These are phyloP conservation scores for Cucumis melo DNA, from an alignment of 306 rosid genomes.

Conservation along the genomic window DNA sequence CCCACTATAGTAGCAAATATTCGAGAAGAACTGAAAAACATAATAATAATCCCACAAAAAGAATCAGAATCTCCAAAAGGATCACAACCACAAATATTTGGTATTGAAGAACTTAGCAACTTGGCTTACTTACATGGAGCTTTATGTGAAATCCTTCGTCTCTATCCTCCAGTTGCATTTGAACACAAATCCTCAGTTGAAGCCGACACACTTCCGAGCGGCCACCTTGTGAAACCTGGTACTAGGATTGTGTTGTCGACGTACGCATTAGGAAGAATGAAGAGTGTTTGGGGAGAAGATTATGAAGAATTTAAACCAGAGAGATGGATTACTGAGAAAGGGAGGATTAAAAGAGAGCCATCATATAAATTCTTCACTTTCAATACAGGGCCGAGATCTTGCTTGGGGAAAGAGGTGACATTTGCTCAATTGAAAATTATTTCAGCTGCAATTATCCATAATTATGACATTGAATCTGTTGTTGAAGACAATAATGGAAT, in stretches of 20 bases:
- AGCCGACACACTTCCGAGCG: constrained; percentile 37
- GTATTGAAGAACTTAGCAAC: background rate
- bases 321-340: constrained; percentile 36
- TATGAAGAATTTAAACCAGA: constrained; percentile 48
- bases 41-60: background rate
- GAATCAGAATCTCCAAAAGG: background rate
- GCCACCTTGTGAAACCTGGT: constrained; percentile 15
- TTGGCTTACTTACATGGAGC: constrained; percentile 36
- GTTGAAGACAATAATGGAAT: too few relatives aligned
- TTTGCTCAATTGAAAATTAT: constrained; percentile 31
- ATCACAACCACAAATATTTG: background rate
- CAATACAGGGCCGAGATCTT: constrained; percentile 12
- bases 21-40: constrained; percentile 21
- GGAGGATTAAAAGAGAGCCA: constrained; percentile 17
- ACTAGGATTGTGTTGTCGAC: constrained; percentile 10
- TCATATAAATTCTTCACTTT: constrained; percentile 34
- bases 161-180: constrained; percentile 38
- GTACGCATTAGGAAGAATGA: constrained; percentile 44
- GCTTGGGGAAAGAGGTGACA: constrained; percentile 32
- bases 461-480: background rate
- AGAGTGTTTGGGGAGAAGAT: constrained; percentile 38
- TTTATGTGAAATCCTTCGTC: constrained; percentile 35
- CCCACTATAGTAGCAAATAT: constrained; percentile 31
- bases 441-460: constrained; percentile 13
- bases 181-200: constrained; percentile 13